Percentiles rank a stretch among this genome's conserved stretches.
Conservation (phyloP, 2,329 filamentous ascomycete genomes). For the Phyllosticta citribraziliensis region DNA sequence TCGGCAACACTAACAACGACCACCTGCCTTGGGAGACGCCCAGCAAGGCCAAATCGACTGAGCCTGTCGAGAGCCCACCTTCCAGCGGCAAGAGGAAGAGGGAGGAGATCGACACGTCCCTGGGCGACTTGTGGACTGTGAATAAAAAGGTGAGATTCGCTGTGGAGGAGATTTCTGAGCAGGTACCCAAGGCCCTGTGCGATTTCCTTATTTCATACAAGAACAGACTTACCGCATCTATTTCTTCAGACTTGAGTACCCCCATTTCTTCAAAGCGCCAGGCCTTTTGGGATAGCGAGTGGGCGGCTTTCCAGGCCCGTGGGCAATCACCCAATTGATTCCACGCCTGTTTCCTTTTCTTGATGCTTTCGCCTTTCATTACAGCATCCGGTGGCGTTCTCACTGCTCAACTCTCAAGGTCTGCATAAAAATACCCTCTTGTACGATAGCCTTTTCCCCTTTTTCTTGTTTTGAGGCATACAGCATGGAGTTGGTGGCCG, state of each 20-base stretch:
- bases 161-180: background rate
- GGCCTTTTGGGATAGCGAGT: background rate
- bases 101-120: no score
- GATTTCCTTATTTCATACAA: background rate
- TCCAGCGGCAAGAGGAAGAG: background rate
- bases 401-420: background rate
- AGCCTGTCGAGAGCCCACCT: no score
- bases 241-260: background rate
- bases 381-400: background rate
- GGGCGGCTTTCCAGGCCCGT: background rate
- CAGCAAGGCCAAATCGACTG: background rate
- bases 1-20: background rate
- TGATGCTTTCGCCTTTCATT: background rate
- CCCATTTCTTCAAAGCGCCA: background rate
- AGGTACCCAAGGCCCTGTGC: background rate
- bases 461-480: background rate
- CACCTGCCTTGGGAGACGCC: background rate
- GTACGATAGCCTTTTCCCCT: background rate
- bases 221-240: background rate
- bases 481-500: background rate
- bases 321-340: background rate
- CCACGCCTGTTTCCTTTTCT: background rate
- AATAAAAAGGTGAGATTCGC: background rate
- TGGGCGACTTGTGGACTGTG: background rate
- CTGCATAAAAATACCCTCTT: background rate